Percentiles rank a stretch among this genome's conserved stretches.
These are phyloP conservation scores for Aureobasidium mangrovei DNA, from an alignment of 2,329 filamentous ascomycete genomes.

Conservation along the genomic window DNA sequence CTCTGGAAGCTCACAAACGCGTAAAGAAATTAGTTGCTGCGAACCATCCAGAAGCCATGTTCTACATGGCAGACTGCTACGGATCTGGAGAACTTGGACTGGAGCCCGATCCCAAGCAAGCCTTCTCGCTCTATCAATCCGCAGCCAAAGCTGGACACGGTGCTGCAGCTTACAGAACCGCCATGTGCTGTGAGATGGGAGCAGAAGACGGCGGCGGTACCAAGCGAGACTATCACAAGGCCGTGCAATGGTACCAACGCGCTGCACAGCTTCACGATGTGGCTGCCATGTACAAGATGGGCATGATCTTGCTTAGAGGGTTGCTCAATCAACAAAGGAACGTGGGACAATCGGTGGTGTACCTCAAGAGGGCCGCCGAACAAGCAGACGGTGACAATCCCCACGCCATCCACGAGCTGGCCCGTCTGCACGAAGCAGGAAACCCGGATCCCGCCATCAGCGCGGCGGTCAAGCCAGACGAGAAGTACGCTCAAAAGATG, in stretches of 20 bases:
- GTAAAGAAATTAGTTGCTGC: constrained; percentile 74
- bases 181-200: constrained; percentile 94
- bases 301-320: constrained; percentile 90
- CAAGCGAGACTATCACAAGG: constrained; percentile 80
- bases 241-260: constrained; percentile 96
- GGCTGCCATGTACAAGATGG: constrained; percentile 96
- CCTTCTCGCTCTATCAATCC: constrained; percentile 86
- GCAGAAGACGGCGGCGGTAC: constrained; percentile 91
- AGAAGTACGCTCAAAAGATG: constrained; percentile 68
- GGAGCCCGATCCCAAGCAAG: constrained; percentile 79
- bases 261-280: constrained; percentile 84
- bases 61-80: constrained; percentile 82
- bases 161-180: constrained; percentile 83
- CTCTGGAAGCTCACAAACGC: constrained; percentile 79
- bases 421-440: constrained; percentile 54
- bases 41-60: constrained; percentile 80
- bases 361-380: constrained; percentile 90
- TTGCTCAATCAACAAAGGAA: constrained; percentile 80
- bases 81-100: constrained; percentile 72
- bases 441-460: constrained; percentile 45
- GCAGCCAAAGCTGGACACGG: constrained; percentile 84
- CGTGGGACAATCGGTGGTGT: constrained; percentile 75
- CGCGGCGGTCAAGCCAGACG: constrained; percentile 70
- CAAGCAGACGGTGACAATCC: constrained; percentile 82
- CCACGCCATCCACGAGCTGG: constrained; percentile 86